Conservation (phyloP, 2,329 filamentous ascomycete species). For the Stagonosporopsis vannaccii region DNA sequence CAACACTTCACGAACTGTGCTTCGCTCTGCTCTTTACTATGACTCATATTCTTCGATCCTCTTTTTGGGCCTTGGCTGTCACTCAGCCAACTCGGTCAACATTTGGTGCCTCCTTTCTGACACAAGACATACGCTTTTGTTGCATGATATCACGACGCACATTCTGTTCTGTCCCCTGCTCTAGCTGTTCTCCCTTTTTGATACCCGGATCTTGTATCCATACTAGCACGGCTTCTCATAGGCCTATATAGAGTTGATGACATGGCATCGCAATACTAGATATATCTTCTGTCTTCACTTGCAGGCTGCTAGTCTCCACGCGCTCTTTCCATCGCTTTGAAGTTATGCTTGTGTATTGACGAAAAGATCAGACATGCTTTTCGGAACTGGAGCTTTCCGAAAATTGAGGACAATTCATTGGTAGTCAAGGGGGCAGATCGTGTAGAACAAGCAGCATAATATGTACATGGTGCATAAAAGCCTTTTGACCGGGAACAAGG, state of each 20-base stretch:
- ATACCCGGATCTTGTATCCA: constrained; percentile 14
- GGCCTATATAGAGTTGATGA: background rate
- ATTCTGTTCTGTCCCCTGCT: background rate
- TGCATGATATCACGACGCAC: constrained; percentile 2
- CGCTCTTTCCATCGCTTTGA: too few species aligned
- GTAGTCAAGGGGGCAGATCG: too few species aligned
- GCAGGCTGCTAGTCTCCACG: background rate
- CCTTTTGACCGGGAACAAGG: too few species aligned
- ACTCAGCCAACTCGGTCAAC: background rate
- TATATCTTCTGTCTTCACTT: background rate
- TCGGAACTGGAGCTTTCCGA: too few species aligned
- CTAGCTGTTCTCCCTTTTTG: background rate
- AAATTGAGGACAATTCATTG: too few species aligned
- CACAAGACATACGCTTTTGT: background rate
- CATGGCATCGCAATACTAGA: background rate
- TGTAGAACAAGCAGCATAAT: too few species aligned
- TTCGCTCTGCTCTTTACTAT: background rate
- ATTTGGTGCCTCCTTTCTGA: background rate
- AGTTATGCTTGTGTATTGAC: too few species aligned
- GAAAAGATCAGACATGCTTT: too few species aligned
- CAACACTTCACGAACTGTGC: background rate
- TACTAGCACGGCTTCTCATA: background rate
- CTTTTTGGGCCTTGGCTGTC: background rate
- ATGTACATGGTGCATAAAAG: too few species aligned
- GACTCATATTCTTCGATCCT: background rate